Base-by-base conservation (phyloP, 2,329 filamentous ascomycete genomes). In the Neofusicoccum ribis region DNA sequence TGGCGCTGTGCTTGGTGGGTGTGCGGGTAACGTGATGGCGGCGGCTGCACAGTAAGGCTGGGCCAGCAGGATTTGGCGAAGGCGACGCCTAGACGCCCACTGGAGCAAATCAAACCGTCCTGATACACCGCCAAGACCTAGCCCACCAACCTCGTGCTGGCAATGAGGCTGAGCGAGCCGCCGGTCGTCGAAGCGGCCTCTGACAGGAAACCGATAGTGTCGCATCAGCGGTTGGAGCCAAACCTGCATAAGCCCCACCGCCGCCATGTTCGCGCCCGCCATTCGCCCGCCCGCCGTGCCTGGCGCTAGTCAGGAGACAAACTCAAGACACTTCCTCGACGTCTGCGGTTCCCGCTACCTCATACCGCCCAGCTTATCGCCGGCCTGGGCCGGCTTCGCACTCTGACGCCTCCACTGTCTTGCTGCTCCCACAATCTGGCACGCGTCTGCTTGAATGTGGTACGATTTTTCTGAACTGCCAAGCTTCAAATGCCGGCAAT, bases 401-500 rank as follows among this genome's bases (percentile, higher is more conserved):
- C 27, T 56, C 51, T 56, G 36, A 56, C 51, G 17, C 36, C 36
- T 56, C 34, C 49, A 51, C 49, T 36, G 49, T 51, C 49, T 51
- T 51, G 49, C 27, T 14, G 20, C 49, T 51, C 23, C 49, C 15
- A 27, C 2, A 52, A 52, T 52, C 50, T 52, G 49, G 49, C 27
- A 51, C 49, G 49, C 49, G 12, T 36, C 17, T n/a, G 50, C 50
- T 58, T 34, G 39, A 60, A 47, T 31, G 31, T 60, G 43, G 56
- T 60, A 34, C 43, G 43, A 60, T 60, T 60, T 37, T 8, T 46
- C 56, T 44, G 9, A n/a, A 27, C 43, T 60, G 43, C 56, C 43
- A 60, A 60, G 56, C 56, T 60, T 60, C 43, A 60, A 60, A 60
- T 60, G 43, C 56, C 56, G 56, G 9, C 56, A 37, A 37, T 60